Base-by-base conservation (phyloP, 2,329 filamentous ascomycete species). In the Stagonosporopsis rhizophila region DNA sequence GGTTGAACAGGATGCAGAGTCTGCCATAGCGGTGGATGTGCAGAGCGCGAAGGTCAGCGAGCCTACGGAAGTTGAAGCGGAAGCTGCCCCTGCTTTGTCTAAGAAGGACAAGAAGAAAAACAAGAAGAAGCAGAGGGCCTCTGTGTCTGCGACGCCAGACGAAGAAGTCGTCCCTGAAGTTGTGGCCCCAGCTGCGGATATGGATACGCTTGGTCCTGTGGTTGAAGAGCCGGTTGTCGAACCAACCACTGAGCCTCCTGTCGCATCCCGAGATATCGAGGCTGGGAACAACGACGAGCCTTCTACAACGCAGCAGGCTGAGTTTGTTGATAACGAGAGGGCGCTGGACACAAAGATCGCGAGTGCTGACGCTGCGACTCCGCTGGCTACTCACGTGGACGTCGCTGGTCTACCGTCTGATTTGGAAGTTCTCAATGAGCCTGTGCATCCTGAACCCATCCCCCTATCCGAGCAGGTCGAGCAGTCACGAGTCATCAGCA, bases 81-180 rank as follows among this genome's bases (percentile, higher is more conserved):
- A 37, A 9, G 8, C 15, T 12, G n/a, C 23, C n/a, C 25, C 42
- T 19, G 32, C 27, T 23, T 20, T 44, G 2, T 52, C 52, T 1
- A 60, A 59, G 32, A 58, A 60, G 8, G 52, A 54, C 7, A 64
- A 65, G 38, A 65, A 66, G 44, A 54, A 58, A 11, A 62, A 54
- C 38, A 69, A 69, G 51, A 60, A 60, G 44, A 69, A 61, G 50
- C 55, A 56, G 44, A 69, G 64, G 53, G 54, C 59, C 39, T 60
- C 61, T 30, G 63, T 41, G 2, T 6, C 34, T 15, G 44, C 38
- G 38, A 59, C 47, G 27, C 44, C 52, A 6, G 56, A 39, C 20
- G 52, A 49, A 9, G 52, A 51, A 15, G 22, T 28, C 6, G 17
- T 19, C 12, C 8, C 39, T 7, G 20, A 8, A 6, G 15, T 19